phyloP scores from a whole-genome alignment of 352 stramenopile species.

The Phytophthora foliorum region DNA sequence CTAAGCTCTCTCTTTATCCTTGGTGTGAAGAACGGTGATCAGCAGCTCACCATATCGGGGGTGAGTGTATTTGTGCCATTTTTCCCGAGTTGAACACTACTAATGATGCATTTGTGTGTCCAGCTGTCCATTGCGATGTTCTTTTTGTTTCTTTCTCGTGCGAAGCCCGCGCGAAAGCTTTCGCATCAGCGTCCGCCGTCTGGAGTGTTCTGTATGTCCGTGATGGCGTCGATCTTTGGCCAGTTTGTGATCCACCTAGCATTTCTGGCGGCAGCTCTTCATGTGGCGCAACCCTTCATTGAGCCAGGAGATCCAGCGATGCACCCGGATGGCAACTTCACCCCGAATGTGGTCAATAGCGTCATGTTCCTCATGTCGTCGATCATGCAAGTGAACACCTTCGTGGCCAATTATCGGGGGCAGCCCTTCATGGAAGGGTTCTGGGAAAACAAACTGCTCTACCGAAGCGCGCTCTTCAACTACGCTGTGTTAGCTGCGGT shows the following conservation, averaged over 20 bases:
- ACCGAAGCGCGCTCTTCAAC: conserved; percentile 88
- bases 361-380: conserved; percentile 98
- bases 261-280: conserved; percentile 92
- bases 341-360: conserved; percentile 98
- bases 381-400: conserved; percentile 96
- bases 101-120: conserved; percentile 47
- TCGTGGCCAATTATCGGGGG: conserved; percentile 98
- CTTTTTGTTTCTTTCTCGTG: conserved; percentile 58
- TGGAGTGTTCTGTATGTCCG: conserved; percentile 95
- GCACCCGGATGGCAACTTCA: conserved; percentile 94
- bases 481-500: conserved; percentile 89
- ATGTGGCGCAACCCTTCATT: conserved; percentile 92
- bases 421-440: conserved; percentile 99
- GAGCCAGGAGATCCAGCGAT: conserved; percentile 80
- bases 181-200: conserved; percentile 93
- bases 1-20: conserved; percentile 98
- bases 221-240: conserved; percentile 94
- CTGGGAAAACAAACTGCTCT: conserved; percentile 94
- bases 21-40: conserved; percentile 99
- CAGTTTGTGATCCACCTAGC: conserved; percentile 98
- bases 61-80: conserved; percentile 26
- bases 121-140: conserved; percentile 86
- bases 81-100: conserved; percentile 71
- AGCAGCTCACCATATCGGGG: conserved; percentile 87
- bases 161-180: conserved; percentile 96